Percentiles rank a stretch among this genome's conserved stretches.
These are phyloP conservation scores for Fomitopsis pinicola DNA, from an alignment of 1,284 basidiomycete species.

Conservation along the genomic window DNA sequence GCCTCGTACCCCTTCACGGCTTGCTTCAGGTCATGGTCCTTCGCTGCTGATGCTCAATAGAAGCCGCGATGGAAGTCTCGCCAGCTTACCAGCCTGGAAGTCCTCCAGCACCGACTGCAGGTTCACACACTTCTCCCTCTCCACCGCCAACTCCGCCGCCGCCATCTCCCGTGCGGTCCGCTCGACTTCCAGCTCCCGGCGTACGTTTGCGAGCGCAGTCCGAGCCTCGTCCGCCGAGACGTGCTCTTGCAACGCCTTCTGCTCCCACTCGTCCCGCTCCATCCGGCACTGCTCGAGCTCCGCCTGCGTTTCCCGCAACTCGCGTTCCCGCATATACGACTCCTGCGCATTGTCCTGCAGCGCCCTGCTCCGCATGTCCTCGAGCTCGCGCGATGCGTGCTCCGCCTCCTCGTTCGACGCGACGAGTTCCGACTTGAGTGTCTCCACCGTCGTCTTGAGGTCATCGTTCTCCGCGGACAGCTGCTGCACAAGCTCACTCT, in stretches of 20 bases:
- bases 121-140: slow-evolving; percentile 77
- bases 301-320: slow-evolving; percentile 73
- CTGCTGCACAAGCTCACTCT: slow-evolving; percentile 77
- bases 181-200: slow-evolving; percentile 67
- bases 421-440: slow-evolving; percentile 76
- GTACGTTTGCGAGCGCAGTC: slow-evolving; percentile 50
- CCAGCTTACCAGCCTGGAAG: slow-evolving; percentile 79
- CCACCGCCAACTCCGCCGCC: slow-evolving; percentile 55
- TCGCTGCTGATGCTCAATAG: slow-evolving; percentile 40
- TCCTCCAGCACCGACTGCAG: slow-evolving; percentile 92
- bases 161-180: slow-evolving; percentile 51
- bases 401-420: slow-evolving; percentile 71
- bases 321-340: slow-evolving; percentile 69
- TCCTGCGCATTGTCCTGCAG: slow-evolving; percentile 67
- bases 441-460: slow-evolving; percentile 63
- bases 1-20: slow-evolving; percentile 80
- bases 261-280: slow-evolving; percentile 88
- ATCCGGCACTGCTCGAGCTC: slow-evolving; percentile 83
- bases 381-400: slow-evolving; percentile 65
- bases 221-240: slow-evolving; percentile 66
- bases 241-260: slow-evolving; percentile 70
- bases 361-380: slow-evolving; percentile 56
- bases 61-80: slow-evolving; percentile 3
- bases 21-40: slow-evolving; percentile 73
- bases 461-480: slow-evolving; percentile 75